Evolutionary conservation across 345 rosid genomes (phyloP).

Genomic region (Viola odorata): DNA sequence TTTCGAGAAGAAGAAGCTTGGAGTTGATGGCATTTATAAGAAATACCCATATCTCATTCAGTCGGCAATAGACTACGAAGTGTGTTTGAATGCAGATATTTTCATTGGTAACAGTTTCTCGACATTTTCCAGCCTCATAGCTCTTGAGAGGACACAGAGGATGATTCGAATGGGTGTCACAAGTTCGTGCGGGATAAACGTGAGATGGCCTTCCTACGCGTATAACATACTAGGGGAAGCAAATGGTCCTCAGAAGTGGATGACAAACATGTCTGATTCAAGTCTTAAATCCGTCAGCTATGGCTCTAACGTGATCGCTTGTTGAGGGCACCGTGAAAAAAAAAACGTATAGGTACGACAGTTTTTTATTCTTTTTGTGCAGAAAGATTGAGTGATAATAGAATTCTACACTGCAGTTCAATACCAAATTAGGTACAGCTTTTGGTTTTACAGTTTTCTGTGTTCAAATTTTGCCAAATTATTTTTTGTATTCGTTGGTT

Average conservation of each 20-base stretch:
- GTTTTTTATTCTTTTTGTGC: background rate
- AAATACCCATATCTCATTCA: conserved; percentile 83
- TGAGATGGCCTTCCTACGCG: conserved; percentile 81
- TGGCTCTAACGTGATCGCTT: conserved; percentile 64
- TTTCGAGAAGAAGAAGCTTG: conserved; percentile 80
- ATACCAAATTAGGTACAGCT: conserved; percentile 11
- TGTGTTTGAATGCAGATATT: conserved; percentile 73
- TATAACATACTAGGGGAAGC: conserved; percentile 68
- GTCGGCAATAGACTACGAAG: conserved; percentile 96
- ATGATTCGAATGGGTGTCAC: conserved; percentile 50
- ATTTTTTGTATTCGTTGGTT: background rate
- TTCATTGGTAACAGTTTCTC: conserved; percentile 96
- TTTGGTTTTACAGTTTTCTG: background rate
- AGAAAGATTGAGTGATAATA: conserved; percentile 13
- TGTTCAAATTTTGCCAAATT: background rate
- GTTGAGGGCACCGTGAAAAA: conserved; percentile 27
- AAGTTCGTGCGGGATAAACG: conserved; percentile 43
- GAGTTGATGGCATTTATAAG: conserved; percentile 57
- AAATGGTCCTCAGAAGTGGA: conserved; percentile 66
- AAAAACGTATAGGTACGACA: background rate
- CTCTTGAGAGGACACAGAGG: conserved; percentile 84
- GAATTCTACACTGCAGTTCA: conserved; percentile 7
- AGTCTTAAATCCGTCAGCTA: conserved; percentile 80
- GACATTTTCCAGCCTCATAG: conserved; percentile 89
- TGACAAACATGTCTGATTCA: conserved; percentile 76